Evolutionary conservation across 2,329 filamentous ascomycete genomes (phyloP), one percentile per base, ranked within the genome.

Genomic region (Chrysoporthe austroafricana): DNA sequence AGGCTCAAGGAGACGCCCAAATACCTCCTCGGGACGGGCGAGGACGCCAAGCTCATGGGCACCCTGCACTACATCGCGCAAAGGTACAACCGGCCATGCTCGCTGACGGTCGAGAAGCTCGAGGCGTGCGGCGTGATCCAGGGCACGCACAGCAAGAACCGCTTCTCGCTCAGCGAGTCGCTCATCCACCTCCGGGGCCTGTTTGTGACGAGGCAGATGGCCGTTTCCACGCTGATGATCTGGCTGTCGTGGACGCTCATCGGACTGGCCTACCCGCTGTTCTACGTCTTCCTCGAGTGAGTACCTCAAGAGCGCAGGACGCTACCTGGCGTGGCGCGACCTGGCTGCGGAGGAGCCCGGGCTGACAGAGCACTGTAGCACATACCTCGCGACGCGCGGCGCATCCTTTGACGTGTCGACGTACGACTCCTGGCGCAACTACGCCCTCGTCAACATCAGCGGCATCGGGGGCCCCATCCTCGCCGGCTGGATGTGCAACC

Each of bases 251-350:
- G 91, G 91, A 83, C 86, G 0, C 74, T 91, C 2, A 91, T 92
- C 44, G 90, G 91, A 7, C 82, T 93, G 0, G 90, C 89, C 0
- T 93, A 93, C 72, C 91, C 91, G 0, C 81, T 94, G 0, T 94
- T 91, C 77, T 91, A 91, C 71, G 90, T 92, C 64, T 94, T 93
- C 76, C 79, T 93, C 1, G 88, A 88, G 80, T 84, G 75, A 70
- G 79, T 77, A 9, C 69, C n/a, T 62, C 69, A 26, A 26, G 26
- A 26, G 26, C 26, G 26, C 26, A 26, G 26, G 26, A 26, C 26
- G 26, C 26, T 26, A 26, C 26, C 26, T 26, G 26, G 26, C 26
- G 26, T 26, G 26, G 26, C 26, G 26, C 26, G 26, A 26, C 26
- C 26, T 26, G 26, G 26, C 26, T 26, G 26, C 26, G 26, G 26